These are phyloP conservation scores for Coemansia sp. DNA, from an alignment of 192 early-diverging fungal genomes.

Conservation along the genomic window DNA sequence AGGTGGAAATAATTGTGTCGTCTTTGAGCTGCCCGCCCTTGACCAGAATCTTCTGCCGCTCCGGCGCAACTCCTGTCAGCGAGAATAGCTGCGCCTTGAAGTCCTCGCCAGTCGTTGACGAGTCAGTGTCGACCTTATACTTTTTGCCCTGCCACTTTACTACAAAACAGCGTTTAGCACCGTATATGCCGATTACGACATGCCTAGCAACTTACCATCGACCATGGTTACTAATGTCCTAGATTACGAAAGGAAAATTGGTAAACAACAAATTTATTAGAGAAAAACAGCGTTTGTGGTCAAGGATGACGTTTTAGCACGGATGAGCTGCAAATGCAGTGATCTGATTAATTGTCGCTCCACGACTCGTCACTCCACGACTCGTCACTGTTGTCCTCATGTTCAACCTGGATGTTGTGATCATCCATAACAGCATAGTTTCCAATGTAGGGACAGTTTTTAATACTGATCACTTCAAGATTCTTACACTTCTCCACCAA, in stretches of 20 bases:
- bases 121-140: constrained; percentile 74
- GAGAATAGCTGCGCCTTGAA: constrained; percentile 90
- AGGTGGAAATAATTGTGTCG: constrained; percentile 67
- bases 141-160: constrained; percentile 94
- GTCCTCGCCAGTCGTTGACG: constrained; percentile 66
- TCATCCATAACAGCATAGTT: background rate
- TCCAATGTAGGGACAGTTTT: constrained; percentile 2
- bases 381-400: background rate
- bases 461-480: background rate
- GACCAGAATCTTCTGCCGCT: constrained; percentile 90
- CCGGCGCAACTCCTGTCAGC: constrained; percentile 86
- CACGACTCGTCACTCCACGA: background rate
- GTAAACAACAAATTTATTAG: too few relatives aligned
- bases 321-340: too few relatives aligned
- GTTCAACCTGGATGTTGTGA: background rate
- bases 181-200: too few relatives aligned
- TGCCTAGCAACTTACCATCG: too few relatives aligned
- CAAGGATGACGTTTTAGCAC: too few relatives aligned
- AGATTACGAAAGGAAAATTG: too few relatives aligned
- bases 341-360: background rate
- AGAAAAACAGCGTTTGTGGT: too few relatives aligned
- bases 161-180: constrained; percentile 52
- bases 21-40: constrained; percentile 95
- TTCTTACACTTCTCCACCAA: background rate
- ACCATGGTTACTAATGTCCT: too few relatives aligned